A percentile compares a stretch with the other conserved stretches of the same genome.
Evolutionary conservation across 805 yeast genomes (phyloP).

Genomic region (Dipodascus albidus): DNA sequence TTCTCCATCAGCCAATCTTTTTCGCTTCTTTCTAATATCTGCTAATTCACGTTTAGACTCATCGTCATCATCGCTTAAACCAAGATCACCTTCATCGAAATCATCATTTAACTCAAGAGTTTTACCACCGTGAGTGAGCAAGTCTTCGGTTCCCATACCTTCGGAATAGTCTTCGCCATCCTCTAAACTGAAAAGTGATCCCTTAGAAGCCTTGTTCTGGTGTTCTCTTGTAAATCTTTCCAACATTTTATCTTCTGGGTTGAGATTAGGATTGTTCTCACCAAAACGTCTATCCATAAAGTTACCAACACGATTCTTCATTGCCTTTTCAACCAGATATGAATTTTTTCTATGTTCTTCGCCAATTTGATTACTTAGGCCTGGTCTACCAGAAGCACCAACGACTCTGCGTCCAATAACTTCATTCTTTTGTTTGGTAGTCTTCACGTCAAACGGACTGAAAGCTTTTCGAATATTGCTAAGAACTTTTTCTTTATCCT

Average conservation of each 20-base stretch:
- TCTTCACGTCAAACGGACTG: conserved; percentile 79
- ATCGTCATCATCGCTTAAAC: conserved; percentile 28
- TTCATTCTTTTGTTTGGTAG: conserved; percentile 49
- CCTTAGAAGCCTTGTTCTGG: conserved; percentile 48
- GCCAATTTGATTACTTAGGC: conserved; percentile 54
- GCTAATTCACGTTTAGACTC: conserved; percentile 23
- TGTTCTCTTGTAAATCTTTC: conserved; percentile 88
- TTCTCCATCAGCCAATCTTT: conserved; percentile 2
- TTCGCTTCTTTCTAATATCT: conserved; percentile 5
- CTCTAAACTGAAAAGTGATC: conserved; percentile 60
- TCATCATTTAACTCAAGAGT: conserved; percentile 50
- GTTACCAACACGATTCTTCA: conserved; percentile 64
- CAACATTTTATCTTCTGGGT: conserved; percentile 89
- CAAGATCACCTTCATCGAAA: conserved; percentile 37
- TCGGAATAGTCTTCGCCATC: conserved; percentile 46
- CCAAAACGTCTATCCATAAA: conserved; percentile 85
- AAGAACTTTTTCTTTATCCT: conserved; percentile 49
- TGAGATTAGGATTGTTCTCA: conserved; percentile 57
- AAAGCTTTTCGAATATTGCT: conserved; percentile 65
- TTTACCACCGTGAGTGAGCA: conserved; percentile 71
- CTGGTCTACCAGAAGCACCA: conserved; percentile 56
- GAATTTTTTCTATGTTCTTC: conserved; percentile 48
- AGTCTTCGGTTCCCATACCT: conserved; percentile 31
- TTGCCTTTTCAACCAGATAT: conserved; percentile 50
- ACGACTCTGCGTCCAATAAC: conserved; percentile 32